Conservation (phyloP, 371 early-diverging fungal species). For the Rhizomucor pusillus region DNA sequence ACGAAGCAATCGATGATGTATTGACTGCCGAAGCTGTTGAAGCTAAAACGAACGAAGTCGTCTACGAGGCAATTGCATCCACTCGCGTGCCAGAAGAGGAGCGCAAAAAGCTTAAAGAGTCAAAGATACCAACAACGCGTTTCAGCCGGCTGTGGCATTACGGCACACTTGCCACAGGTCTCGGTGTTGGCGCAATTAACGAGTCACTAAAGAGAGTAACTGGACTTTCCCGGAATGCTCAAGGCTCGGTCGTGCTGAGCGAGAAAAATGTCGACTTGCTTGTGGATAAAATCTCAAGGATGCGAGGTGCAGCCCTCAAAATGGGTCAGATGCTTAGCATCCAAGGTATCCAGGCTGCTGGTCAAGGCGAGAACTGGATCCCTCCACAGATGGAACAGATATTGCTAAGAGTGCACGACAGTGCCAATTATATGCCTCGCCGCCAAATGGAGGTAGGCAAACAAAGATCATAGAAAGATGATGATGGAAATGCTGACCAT, state of each 20-base stretch:
- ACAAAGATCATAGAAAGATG: slow-evolving; percentile 2
- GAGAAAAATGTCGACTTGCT: slow-evolving; percentile 86
- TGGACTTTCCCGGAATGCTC: slow-evolving; percentile 42
- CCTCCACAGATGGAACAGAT: slow-evolving; percentile 83
- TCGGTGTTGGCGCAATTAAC: slow-evolving; percentile 74
- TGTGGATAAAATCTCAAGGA: slow-evolving; percentile 82
- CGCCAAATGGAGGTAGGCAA: slow-evolving; percentile 70
- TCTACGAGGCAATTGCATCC: background rate
- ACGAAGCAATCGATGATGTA: background rate
- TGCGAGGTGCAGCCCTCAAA: slow-evolving; percentile 97
- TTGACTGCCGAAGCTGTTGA: background rate
- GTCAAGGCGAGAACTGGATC: slow-evolving; percentile 47
- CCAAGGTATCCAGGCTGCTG: slow-evolving; percentile 65
- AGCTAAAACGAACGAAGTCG: background rate
- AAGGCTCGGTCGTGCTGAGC: slow-evolving; percentile 64
- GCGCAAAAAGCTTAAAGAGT: slow-evolving; percentile 40
- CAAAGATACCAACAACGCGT: slow-evolving; percentile 66
- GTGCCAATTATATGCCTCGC: slow-evolving; percentile 95
- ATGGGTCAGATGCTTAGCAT: slow-evolving; percentile 97
- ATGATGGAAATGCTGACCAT: background rate
- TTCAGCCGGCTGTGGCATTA: slow-evolving; percentile 66
- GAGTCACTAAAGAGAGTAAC: slow-evolving; percentile 70
- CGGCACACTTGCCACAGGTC: slow-evolving; percentile 68
- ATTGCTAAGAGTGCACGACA: slow-evolving; percentile 84
- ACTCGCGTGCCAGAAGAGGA: slow-evolving; percentile 6